phyloP scores from a whole-genome alignment of 306 rosid genomes.

The Quercus berberidifolia region DNA sequence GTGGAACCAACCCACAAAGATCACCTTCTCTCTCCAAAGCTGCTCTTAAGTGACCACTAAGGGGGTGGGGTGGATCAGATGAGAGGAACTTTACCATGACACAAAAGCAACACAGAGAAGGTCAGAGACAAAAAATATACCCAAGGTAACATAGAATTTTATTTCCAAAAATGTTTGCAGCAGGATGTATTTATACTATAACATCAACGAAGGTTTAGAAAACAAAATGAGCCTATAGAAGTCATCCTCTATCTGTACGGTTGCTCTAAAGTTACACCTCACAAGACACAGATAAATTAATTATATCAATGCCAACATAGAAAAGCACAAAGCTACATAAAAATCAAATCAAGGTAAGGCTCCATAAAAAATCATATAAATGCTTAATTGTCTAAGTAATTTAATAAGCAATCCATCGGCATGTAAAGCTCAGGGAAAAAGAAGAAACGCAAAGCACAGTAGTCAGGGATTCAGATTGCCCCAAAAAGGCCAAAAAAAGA shows the following conservation, averaged over 20 bases:
- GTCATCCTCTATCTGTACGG: background rate
- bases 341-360: background rate
- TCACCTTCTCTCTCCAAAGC: constrained; percentile 65
- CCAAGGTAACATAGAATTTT: background rate
- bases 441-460: background rate
- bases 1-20: constrained; percentile 55
- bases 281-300: background rate
- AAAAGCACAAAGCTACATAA: background rate
- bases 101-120: constrained; percentile 24
- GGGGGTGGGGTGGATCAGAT: constrained; percentile 51
- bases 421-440: background rate
- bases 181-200: background rate
- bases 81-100: constrained; percentile 61
- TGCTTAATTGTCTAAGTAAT: background rate
- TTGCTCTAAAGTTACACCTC: background rate
- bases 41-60: constrained; percentile 83
- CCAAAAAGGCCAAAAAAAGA: background rate
- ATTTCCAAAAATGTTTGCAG: no score
- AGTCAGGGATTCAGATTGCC: background rate
- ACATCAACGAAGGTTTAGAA: background rate
- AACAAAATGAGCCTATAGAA: background rate
- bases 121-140: constrained; percentile 11
- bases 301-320: background rate
- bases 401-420: background rate
- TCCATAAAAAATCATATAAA: background rate